Conservation (phyloP, 2,329 filamentous ascomycete species). For the Periglandula ipomoeae region DNA sequence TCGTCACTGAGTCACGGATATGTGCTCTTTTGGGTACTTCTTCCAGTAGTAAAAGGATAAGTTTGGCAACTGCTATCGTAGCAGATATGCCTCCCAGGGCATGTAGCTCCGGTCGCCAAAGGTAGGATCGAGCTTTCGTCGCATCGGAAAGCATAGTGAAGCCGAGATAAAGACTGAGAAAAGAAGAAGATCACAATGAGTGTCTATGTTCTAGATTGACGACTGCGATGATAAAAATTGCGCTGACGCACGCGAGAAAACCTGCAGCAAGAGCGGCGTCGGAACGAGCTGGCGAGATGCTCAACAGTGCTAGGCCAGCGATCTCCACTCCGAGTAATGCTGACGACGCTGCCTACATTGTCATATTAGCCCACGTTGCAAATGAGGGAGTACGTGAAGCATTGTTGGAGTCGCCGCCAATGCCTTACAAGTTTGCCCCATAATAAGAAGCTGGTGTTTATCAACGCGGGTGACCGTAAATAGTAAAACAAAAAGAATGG, state of each 20-base stretch:
- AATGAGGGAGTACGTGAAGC: too few species aligned
- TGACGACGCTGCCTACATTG: slow-evolving; percentile 10
- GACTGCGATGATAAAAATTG: slow-evolving; percentile 15
- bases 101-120: slow-evolving; percentile 4
- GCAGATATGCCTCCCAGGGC: slow-evolving; percentile 21
- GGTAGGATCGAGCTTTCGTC: slow-evolving; percentile 24
- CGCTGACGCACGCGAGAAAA: slow-evolving; percentile 18
- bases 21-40: slow-evolving; percentile 15
- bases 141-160: slow-evolving; percentile 30
- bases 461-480: slow-evolving; percentile 4
- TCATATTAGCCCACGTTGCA: too few species aligned
- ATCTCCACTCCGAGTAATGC: slow-evolving; percentile 20
- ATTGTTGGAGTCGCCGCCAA: too few species aligned
- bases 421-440: slow-evolving; percentile 14
- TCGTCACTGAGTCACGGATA: background rate
- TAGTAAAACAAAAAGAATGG: slow-evolving; percentile 5
- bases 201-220: slow-evolving; percentile 24
- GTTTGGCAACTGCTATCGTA: slow-evolving; percentile 21
- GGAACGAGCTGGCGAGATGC: slow-evolving; percentile 7
- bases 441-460: slow-evolving; percentile 6
- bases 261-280: slow-evolving; percentile 15
- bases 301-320: slow-evolving; percentile 15
- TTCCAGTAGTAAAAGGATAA: slow-evolving; percentile 25
- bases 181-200: slow-evolving; percentile 28
- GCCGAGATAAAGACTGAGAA: slow-evolving; percentile 30